phyloP scores from a whole-genome alignment of 2,329 filamentous ascomycete species.

The Pseudogymnoascus pannorum region DNA sequence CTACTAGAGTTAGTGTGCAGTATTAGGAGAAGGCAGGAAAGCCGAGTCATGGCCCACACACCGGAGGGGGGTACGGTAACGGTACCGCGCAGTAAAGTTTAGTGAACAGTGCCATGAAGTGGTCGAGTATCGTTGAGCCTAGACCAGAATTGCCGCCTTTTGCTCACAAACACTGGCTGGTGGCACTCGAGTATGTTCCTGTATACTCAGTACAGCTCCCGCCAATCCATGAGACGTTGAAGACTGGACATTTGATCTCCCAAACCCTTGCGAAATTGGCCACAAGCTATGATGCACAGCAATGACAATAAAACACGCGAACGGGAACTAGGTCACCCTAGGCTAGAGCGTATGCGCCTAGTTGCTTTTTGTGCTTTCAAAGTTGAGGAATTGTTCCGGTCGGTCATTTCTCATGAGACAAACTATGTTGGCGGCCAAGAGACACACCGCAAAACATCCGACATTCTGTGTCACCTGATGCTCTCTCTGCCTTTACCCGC shows the following conservation, averaged over 20 bases:
- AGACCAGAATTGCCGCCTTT: not conserved
- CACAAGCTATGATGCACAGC: not conserved
- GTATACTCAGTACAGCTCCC: not conserved
- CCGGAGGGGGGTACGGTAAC: not conserved
- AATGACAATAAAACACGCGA: conserved; percentile 8
- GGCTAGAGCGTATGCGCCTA: not conserved
- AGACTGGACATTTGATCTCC: not conserved
- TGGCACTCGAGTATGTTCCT: no score
- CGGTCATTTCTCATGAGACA: conserved; percentile 6
- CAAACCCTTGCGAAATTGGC: not conserved
- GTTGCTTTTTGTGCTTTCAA: conserved; percentile 2
- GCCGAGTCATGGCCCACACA: conserved; percentile 1
- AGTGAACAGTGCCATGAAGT: not conserved
- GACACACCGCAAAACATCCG: not conserved
- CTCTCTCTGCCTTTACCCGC: not conserved
- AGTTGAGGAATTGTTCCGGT: conserved; percentile 7
- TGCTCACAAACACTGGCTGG: not conserved
- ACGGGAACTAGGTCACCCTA: not conserved
- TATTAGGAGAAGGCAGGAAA: not conserved
- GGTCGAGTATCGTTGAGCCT: not conserved
- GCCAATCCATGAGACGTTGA: not conserved
- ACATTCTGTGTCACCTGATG: conserved; percentile 4
- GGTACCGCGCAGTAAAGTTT: not conserved
- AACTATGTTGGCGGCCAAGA: conserved; percentile 1
- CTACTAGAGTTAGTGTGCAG: not conserved